A percentile compares a stretch with the other conserved stretches of the same genome.
phyloP scores from a whole-genome alignment of 2,329 filamentous ascomycete genomes.

The Macrophomina phaseolina region DNA sequence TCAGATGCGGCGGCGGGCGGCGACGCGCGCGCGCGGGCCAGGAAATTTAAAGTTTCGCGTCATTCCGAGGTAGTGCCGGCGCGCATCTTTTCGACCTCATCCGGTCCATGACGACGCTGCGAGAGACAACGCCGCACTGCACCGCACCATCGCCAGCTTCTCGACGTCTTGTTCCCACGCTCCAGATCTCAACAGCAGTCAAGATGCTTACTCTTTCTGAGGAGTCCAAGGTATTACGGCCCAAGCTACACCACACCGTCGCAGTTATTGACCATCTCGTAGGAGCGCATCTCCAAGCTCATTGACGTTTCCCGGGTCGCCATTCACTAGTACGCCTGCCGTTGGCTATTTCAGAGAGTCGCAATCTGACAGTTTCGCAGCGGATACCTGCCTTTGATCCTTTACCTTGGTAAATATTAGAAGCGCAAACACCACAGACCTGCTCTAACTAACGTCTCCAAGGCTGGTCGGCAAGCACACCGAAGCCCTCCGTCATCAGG shows the following conservation, averaged over 20 bases:
- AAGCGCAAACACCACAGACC: background rate
- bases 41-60: slow-evolving; percentile 5
- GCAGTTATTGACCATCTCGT: slow-evolving; percentile 23
- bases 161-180: slow-evolving; percentile 11
- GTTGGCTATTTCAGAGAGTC: slow-evolving; percentile 18
- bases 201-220: slow-evolving; percentile 75
- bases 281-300: slow-evolving; percentile 98
- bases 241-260: background rate
- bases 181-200: slow-evolving; percentile 16
- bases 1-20: slow-evolving; percentile 19
- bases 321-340: slow-evolving; percentile 86
- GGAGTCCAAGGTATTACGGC: slow-evolving; percentile 82
- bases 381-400: slow-evolving; percentile 94
- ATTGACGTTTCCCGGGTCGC: slow-evolving; percentile 93
- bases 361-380: slow-evolving; percentile 54
- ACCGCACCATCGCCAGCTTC: slow-evolving; percentile 12
- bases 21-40: slow-evolving; percentile 18
- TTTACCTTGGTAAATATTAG: slow-evolving; percentile 80
- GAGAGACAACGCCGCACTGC: background rate
- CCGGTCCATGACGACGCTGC: slow-evolving; percentile 17
- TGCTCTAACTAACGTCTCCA: slow-evolving; percentile 25
- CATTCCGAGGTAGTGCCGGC: slow-evolving; percentile 12
- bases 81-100: slow-evolving; percentile 25
- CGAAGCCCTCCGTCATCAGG: slow-evolving; percentile 80
- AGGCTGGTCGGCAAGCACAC: slow-evolving; percentile 95